Base-by-base conservation (phyloP, 352 stramenopile species). In the Globisporangium orthogonon region DNA sequence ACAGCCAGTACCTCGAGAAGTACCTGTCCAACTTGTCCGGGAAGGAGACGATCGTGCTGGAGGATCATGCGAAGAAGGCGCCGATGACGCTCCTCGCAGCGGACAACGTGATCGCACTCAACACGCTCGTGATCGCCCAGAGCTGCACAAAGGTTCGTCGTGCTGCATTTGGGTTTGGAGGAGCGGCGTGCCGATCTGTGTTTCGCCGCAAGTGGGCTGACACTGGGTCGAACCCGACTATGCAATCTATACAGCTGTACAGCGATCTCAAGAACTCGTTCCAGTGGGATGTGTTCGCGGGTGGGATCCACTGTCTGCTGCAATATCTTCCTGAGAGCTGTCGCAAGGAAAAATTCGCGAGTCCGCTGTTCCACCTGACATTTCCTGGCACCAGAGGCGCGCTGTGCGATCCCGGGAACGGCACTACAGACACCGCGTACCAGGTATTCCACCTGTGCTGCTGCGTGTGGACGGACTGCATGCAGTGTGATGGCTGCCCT, bases 241-340 rank as follows among this genome's bases (percentile, higher is more conserved):
- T 70, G 54, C 23, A 23, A 23, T 29, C 15, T 28, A 7, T 30
- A 2, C 51, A 93, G 79, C 63, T 94, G 3, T 76, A 89, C 49
- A 84, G 73, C 52, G 83, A 94, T 47, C 68, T 94, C 29, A 87
- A 86, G 52, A 87, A 89, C 67, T 76, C 78, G 33, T 94, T 92
- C 62, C 80, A 88, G 37, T 94, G 84, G 84, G 76, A 91, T 58
- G 66, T 94, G 6, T 92, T 94, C 61, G 79, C 84, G 17, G 82
- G 84, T 17, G 84, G 84, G 7, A 88, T 87, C 23, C 78, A 94
- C 52, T 94, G 84, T 43, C 72, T 89, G 63, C 66, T 94, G 23
- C 84, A 94, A 59, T 92, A 94, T 52, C 58, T 91, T 7, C 80
- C 84, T 2, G 73, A 87, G 54, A 70, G 65, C 56, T 80, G 71